Evolutionary conservation across 75 land plant species (phyloP).

Genomic region (Picea glauca): DNA sequence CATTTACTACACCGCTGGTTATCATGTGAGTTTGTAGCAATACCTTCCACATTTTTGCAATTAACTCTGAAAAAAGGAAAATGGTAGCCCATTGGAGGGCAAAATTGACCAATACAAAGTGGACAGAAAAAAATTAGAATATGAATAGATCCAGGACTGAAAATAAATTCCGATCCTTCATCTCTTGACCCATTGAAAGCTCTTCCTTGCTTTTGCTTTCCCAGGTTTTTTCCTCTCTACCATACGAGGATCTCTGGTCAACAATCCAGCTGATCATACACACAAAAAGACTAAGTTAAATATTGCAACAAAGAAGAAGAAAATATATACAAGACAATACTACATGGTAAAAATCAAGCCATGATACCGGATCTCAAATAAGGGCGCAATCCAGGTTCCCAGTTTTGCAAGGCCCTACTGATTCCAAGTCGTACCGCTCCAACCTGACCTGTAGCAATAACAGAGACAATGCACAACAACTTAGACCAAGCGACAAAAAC

Average conservation of each 20-base stretch:
- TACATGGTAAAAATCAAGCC: conserved; percentile 1
- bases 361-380: conserved; percentile 59
- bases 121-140: no score
- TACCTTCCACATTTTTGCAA: neutral
- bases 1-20: neutral
- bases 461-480: neutral
- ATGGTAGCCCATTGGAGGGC: no score
- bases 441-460: conserved; percentile 71
- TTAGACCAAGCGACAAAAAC: conserved; percentile 4
- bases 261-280: conserved; percentile 60
- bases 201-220: conserved; percentile 96
- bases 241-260: conserved; percentile 88
- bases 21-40: neutral
- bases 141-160: no score
- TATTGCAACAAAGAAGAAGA: conserved; percentile 2
- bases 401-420: conserved; percentile 93
- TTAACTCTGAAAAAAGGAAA: no score
- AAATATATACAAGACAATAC: neutral
- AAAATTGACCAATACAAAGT: no score
- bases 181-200: conserved; percentile 99
- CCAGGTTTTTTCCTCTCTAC: conserved; percentile 99
- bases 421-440: conserved; percentile 91
- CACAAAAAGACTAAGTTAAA: conserved; percentile 3
- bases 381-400: conserved; percentile 83
- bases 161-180: conserved; percentile 14